Evolutionary conservation across 352 stramenopile genomes (phyloP).

Genomic region (Globisporangium sylvaticum): DNA sequence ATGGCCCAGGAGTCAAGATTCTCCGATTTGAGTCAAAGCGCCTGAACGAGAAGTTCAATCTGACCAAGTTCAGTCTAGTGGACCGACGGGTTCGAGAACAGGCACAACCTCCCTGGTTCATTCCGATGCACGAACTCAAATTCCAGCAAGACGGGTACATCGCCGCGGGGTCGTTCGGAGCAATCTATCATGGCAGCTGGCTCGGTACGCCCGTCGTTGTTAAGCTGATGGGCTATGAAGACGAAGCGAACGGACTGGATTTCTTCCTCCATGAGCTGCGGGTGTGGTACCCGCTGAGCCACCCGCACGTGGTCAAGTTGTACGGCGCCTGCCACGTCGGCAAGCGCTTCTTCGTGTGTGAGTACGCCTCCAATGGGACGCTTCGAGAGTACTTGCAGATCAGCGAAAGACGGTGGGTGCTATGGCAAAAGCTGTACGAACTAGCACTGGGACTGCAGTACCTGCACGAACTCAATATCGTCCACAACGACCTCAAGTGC

Average conservation of each 20-base stretch:
- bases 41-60: constrained; percentile 13
- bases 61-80: constrained; percentile 1
- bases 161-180: constrained; percentile 19
- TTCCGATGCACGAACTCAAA: constrained; percentile 15
- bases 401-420: neutral
- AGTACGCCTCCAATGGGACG: constrained; percentile 19
- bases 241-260: constrained; percentile 10
- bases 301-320: constrained; percentile 22
- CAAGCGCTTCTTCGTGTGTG: constrained; percentile 22
- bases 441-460: constrained; percentile 36
- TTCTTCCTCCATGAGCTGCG: constrained; percentile 16
- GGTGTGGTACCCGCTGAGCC: constrained; percentile 20
- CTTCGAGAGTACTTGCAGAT: constrained; percentile 1
- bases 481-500: constrained; percentile 60
- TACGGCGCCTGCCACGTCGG: constrained; percentile 25
- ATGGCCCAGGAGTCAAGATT: neutral
- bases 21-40: constrained; percentile 9
- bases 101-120: constrained; percentile 13
- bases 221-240: constrained; percentile 15
- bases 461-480: constrained; percentile 39
- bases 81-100: constrained; percentile 11
- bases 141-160: constrained; percentile 13
- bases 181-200: constrained; percentile 20
- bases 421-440: constrained; percentile 20
- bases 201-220: constrained; percentile 12